These are phyloP conservation scores for Stereum hirsutum DNA, from an alignment of 1,284 basidiomycete species.

Conservation along the genomic window DNA sequence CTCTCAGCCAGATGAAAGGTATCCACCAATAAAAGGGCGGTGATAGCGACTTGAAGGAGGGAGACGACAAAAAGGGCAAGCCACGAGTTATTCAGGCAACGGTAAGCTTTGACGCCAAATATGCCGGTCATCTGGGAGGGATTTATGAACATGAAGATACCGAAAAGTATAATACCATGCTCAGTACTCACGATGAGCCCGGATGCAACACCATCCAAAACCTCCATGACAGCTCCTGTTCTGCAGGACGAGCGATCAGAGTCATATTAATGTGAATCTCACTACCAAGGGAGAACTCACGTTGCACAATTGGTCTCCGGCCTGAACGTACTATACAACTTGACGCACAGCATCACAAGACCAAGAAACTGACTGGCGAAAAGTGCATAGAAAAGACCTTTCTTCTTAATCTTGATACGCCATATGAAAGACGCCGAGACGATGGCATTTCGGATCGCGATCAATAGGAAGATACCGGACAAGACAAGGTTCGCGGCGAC, in stretches of 20 bases:
- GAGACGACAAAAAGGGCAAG: slow-evolving; percentile 35
- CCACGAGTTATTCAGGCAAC: slow-evolving; percentile 49
- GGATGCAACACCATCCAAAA: too few relatives aligned
- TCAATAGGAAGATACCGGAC: slow-evolving; percentile 35
- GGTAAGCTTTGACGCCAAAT: slow-evolving; percentile 58
- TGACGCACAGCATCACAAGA: slow-evolving; percentile 31
- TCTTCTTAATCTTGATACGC: slow-evolving; percentile 51
- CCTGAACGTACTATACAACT: slow-evolving; percentile 38
- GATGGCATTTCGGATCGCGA: slow-evolving; percentile 48
- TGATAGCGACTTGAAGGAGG: slow-evolving; percentile 32
- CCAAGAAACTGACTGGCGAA: slow-evolving; percentile 48
- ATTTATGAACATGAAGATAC: neutral
- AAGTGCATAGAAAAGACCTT: slow-evolving; percentile 45
- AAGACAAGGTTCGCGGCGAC: slow-evolving; percentile 38
- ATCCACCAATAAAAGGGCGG: slow-evolving; percentile 33
- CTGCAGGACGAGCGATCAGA: too few relatives aligned
- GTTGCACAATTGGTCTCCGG: slow-evolving; percentile 24
- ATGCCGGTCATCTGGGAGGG: slow-evolving; percentile 48
- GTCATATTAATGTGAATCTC: too few relatives aligned
- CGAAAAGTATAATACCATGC: too few relatives aligned
- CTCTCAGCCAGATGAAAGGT: slow-evolving; percentile 28
- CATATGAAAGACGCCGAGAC: slow-evolving; percentile 43
- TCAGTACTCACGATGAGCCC: too few relatives aligned
- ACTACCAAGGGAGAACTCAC: slow-evolving; percentile 19
- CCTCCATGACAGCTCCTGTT: too few relatives aligned